Percentiles rank a stretch among this genome's conserved stretches.
phyloP scores from a whole-genome alignment of 2,329 filamentous ascomycete species.

The Coleophoma eucalyptorum region DNA sequence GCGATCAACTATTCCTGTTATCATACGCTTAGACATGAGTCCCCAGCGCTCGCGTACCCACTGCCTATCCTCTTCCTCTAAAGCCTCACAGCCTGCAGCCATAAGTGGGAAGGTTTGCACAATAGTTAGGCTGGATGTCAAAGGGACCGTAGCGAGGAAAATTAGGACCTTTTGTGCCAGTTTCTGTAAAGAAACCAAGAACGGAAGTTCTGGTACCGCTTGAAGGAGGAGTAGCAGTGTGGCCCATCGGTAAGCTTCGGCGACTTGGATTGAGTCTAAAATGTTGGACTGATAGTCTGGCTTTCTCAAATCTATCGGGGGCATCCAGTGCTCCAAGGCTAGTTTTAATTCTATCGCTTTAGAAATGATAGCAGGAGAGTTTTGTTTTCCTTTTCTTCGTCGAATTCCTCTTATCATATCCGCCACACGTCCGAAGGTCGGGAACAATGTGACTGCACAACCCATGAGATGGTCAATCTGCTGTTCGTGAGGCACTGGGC shows the following conservation, averaged over 20 bases:
- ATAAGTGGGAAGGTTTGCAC: slow-evolving; percentile 65
- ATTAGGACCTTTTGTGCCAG: slow-evolving; percentile 56
- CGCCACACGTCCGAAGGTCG: slow-evolving; percentile 59
- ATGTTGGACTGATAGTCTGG: slow-evolving; percentile 57
- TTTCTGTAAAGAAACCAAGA: slow-evolving; percentile 38
- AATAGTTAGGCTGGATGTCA: slow-evolving; percentile 55
- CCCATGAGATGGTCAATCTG: slow-evolving; percentile 65
- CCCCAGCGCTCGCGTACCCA: slow-evolving; percentile 60
- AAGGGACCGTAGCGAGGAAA: slow-evolving; percentile 55
- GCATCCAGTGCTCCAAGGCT: slow-evolving; percentile 53
- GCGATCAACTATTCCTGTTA: slow-evolving; percentile 60
- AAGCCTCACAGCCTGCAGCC: slow-evolving; percentile 57
- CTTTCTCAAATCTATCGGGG: slow-evolving; percentile 30
- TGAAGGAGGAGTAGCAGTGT: slow-evolving; percentile 60
- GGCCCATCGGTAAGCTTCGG: slow-evolving; percentile 59
- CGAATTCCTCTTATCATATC: slow-evolving; percentile 56
- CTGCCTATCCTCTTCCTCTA: slow-evolving; percentile 49
- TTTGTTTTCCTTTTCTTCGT: slow-evolving; percentile 21
- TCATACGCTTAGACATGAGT: slow-evolving; percentile 52
- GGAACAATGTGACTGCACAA: slow-evolving; percentile 61
- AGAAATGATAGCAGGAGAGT: background rate
- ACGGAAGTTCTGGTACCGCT: slow-evolving; percentile 59
- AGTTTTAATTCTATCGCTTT: slow-evolving; percentile 53
- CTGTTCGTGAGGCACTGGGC: slow-evolving; percentile 9
- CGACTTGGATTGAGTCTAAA: slow-evolving; percentile 56